A percentile compares a stretch with the other conserved stretches of the same genome.
Evolutionary conservation across 2,329 filamentous ascomycete species (phyloP).

Genomic region (Ploettnerulaceae sp.): DNA sequence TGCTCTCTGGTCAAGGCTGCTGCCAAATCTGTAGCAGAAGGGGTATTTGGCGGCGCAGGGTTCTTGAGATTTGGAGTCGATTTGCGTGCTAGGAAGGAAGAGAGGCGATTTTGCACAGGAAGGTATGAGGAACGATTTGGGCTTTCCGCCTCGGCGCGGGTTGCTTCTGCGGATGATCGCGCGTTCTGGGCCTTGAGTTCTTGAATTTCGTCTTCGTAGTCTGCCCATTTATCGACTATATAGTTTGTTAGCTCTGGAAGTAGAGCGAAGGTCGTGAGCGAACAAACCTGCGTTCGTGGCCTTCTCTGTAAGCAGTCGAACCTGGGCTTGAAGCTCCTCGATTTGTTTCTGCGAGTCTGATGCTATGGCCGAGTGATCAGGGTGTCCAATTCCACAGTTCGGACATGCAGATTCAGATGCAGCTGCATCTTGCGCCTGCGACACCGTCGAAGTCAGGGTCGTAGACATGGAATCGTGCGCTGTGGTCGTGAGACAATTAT

Average conservation of each 20-base stretch:
- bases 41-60: conserved; percentile 22
- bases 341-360: conserved; percentile 53
- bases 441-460: conserved; percentile 32
- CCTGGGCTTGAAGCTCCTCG: conserved; percentile 65
- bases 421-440: conserved; percentile 17
- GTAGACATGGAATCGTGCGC: conserved; percentile 27
- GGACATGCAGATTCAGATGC: conserved; percentile 29
- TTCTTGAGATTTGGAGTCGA: conserved; percentile 39
- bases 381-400: conserved; percentile 31
- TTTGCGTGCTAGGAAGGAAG: conserved; percentile 48
- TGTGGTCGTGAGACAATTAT: conserved; percentile 11
- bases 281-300: conserved; percentile 55
- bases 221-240: conserved; percentile 61
- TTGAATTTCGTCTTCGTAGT: conserved; percentile 75
- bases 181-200: conserved; percentile 44
- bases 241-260: conserved; percentile 1
- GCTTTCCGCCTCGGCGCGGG: conserved; percentile 12
- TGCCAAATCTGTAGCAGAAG: conserved; percentile 47
- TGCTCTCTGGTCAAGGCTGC: conserved; percentile 63
- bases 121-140: conserved; percentile 28
- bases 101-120: conserved; percentile 32
- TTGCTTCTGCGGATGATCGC: conserved; percentile 26
- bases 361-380: conserved; percentile 24
- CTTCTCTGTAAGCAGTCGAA: conserved; percentile 65
- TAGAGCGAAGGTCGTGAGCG: background rate